These are phyloP conservation scores for Zostera marina DNA, from an alignment of 116 monocot genomes.

Conservation along the genomic window DNA sequence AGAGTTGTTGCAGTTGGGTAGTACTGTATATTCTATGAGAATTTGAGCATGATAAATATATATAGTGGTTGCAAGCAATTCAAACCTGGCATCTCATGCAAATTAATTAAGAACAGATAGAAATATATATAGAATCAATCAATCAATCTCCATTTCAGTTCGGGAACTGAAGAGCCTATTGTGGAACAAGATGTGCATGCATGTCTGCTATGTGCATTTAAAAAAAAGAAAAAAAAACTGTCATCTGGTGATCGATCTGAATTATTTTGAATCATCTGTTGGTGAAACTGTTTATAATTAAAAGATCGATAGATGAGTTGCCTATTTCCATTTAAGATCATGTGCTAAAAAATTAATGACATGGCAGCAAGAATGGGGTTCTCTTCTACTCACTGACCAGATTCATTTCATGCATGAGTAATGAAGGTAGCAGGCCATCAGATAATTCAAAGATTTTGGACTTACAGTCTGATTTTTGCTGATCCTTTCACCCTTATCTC, in stretches of 20 bases:
- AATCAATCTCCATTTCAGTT: background rate
- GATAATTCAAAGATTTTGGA: constrained; percentile 20
- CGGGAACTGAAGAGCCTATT: background rate
- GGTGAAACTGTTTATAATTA: constrained; percentile 5
- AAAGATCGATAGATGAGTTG: constrained; percentile 4
- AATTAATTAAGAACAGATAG: background rate
- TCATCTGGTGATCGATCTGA: too few species aligned
- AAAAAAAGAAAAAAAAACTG: constrained; percentile 4
- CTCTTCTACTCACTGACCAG: background rate
- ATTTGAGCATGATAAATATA: constrained; percentile 4
- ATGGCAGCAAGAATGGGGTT: constrained; percentile 6
- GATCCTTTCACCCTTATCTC: background rate
- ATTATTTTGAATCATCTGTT: constrained; percentile 5
- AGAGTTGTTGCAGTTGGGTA: background rate
- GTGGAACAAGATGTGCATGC: background rate
- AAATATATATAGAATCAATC: background rate
- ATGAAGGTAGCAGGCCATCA: constrained; percentile 13
- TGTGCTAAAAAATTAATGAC: constrained; percentile 5
- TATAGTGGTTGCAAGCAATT: background rate
- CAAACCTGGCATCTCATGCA: constrained; percentile 2
- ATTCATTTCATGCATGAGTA: background rate
- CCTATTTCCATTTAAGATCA: constrained; percentile 11
- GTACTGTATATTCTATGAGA: too few species aligned
- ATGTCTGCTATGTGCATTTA: constrained; percentile 8
- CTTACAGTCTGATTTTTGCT: constrained; percentile 16